These are phyloP conservation scores for Salix suchowensis DNA, from an alignment of 345 rosid genomes.

Conservation along the genomic window DNA sequence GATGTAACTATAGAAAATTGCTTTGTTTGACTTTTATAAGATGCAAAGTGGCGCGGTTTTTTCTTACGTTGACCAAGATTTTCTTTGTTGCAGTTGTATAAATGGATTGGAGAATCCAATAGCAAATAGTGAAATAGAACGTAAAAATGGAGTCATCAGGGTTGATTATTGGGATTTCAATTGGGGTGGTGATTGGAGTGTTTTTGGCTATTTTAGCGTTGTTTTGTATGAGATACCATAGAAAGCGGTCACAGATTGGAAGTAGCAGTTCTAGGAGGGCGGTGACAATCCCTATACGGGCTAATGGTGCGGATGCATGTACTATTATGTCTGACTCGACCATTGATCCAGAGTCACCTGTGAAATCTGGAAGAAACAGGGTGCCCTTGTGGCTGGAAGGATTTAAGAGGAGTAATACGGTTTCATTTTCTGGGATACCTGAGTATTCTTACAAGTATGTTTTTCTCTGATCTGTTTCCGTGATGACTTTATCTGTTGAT, in stretches of 20 bases:
- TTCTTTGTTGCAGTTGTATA: constrained; percentile 34
- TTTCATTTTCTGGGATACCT: constrained; percentile 84
- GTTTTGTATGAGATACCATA: constrained; percentile 57
- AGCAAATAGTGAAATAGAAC: constrained; percentile 16
- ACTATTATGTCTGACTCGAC: constrained; percentile 76
- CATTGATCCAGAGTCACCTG: constrained; percentile 79
- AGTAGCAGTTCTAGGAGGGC: constrained; percentile 85
- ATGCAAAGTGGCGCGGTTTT: not conserved
- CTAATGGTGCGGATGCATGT: constrained; percentile 73
- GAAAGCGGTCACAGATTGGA: constrained; percentile 81
- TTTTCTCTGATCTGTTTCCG: not conserved
- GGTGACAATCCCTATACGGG: constrained; percentile 66
- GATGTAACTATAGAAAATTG: not conserved
- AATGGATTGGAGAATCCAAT: constrained; percentile 41
- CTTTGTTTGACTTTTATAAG: constrained; percentile 8
- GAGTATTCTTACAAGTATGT: constrained; percentile 88
- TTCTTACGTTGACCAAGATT: constrained; percentile 13
- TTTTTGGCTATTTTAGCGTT: constrained; percentile 60
- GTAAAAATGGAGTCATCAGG: constrained; percentile 72
- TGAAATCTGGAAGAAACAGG: constrained; percentile 56
- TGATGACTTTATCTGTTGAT: not conserved
- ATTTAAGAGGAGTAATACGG: constrained; percentile 49
- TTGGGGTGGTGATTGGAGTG: constrained; percentile 91
- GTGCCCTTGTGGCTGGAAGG: constrained; percentile 78
- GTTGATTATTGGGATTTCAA: constrained; percentile 80